Evolutionary conservation across 164 flowering plant genomes (phyloP).

Genomic region (Stephania japonica): DNA sequence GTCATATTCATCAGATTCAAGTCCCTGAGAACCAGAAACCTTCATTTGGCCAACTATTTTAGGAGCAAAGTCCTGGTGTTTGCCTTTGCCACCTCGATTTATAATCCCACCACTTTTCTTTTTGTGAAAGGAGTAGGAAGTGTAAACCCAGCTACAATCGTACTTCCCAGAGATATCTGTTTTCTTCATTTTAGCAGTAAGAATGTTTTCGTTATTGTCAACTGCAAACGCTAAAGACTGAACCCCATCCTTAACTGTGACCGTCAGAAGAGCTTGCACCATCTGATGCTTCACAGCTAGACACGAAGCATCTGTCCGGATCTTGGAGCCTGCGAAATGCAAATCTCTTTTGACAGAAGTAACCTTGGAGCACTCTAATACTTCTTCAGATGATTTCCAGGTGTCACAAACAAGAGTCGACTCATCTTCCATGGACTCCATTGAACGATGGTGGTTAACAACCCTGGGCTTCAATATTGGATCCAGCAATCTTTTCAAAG

Average conservation of each 20-base stretch:
- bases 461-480: constrained; percentile 55
- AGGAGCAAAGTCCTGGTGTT: constrained; percentile 37
- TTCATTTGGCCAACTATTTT: constrained; percentile 67
- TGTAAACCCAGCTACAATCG: constrained; percentile 32
- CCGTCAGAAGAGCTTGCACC: constrained; percentile 52
- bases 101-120: constrained; percentile 68
- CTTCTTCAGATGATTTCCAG: constrained; percentile 10
- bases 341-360: constrained; percentile 23
- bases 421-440: constrained; percentile 17
- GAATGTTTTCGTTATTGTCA: constrained; percentile 33
- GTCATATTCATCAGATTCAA: constrained; percentile 15
- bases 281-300: constrained; percentile 20
- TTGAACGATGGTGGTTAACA: constrained; percentile 15
- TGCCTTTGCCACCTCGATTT: constrained; percentile 48
- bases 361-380: constrained; percentile 7
- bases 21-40: constrained; percentile 24
- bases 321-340: constrained; percentile 15
- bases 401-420: constrained; percentile 4
- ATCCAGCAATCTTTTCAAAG: constrained; percentile 72
- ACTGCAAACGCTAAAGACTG: constrained; percentile 63
- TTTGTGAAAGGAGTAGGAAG: constrained; percentile 58
- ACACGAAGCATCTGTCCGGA: constrained; percentile 15
- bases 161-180: constrained; percentile 31
- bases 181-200: constrained; percentile 49
- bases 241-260: constrained; percentile 46